Evolutionary conservation across 1,284 basidiomycete genomes (phyloP).

Genomic region (Cryptococcus maquisensis): DNA sequence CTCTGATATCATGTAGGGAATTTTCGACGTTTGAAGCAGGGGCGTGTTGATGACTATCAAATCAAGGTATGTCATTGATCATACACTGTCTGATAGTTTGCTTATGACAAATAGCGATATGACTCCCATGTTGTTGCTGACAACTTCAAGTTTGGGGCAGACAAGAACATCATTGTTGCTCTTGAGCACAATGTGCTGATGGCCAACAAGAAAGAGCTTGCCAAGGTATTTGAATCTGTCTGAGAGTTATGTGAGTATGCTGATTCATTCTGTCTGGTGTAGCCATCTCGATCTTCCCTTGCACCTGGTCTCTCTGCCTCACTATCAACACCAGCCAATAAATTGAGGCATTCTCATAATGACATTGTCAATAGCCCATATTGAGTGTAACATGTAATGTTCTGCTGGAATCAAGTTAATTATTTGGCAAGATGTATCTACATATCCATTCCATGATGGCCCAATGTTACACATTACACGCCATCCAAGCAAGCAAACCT

Average conservation of each 20-base stretch:
- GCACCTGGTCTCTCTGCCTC: conserved; percentile 15
- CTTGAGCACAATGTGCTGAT: conserved; percentile 90
- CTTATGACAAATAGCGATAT: conserved; percentile 55
- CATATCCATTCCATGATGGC: too few relatives aligned
- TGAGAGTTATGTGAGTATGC: background rate
- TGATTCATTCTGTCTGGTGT: background rate
- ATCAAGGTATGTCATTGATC: conserved; percentile 64
- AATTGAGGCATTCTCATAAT: conserved; percentile 34
- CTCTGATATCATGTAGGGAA: conserved; percentile 55
- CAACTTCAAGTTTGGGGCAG: conserved; percentile 91
- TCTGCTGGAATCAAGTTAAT: too few relatives aligned
- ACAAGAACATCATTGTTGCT: conserved; percentile 94
- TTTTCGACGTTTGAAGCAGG: conserved; percentile 90
- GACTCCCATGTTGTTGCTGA: conserved; percentile 93
- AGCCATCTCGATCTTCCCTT: conserved; percentile 34
- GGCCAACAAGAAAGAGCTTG: conserved; percentile 86
- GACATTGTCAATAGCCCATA: conserved; percentile 44
- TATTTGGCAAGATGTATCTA: too few relatives aligned
- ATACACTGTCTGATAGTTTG: conserved; percentile 8
- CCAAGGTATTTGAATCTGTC: conserved; percentile 51
- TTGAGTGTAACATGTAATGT: conserved; percentile 3
- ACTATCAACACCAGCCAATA: conserved; percentile 30
- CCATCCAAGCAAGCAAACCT: too few relatives aligned
- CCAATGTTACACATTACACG: too few relatives aligned
- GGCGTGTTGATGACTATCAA: conserved; percentile 83